Conservation (phyloP, 2,329 filamentous ascomycete species). For the Stagonosporopsis chrysanthemi region DNA sequence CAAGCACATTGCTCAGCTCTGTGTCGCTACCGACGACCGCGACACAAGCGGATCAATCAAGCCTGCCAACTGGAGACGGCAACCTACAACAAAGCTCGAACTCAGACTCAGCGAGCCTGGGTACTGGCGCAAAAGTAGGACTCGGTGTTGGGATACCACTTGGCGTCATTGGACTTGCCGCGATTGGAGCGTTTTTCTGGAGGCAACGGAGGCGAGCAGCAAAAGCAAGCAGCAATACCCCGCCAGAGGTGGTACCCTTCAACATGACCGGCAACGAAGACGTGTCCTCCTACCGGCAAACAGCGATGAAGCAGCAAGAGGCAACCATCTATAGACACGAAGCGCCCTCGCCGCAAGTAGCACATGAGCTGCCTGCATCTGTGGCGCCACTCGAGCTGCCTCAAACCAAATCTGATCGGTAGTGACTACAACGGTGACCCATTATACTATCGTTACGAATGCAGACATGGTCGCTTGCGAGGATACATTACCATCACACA, state of each 20-base stretch:
- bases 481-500: too few species aligned
- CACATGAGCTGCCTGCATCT: slow-evolving; percentile 2
- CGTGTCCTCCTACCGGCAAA: slow-evolving; percentile 2
- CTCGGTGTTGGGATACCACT: slow-evolving; percentile 16
- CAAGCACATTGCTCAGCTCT: neutral
- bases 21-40: neutral
- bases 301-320: neutral
- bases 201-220: neutral
- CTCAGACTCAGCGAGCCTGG: neutral
- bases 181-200: slow-evolving; percentile 14
- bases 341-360: neutral
- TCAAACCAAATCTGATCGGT: neutral
- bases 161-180: slow-evolving; percentile 15
- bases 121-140: slow-evolving; percentile 16
- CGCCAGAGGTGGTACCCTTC: neutral
- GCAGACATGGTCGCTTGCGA: neutral
- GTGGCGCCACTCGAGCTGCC: neutral
- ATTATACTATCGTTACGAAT: neutral
- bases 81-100: neutral
- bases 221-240: neutral
- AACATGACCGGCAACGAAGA: neutral
- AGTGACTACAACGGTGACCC: neutral
- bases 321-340: slow-evolving; percentile 3
- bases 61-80: neutral
- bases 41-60: neutral